phyloP scores from a whole-genome alignment of 139 green algal genomes.

The Picocystis salinarum region DNA sequence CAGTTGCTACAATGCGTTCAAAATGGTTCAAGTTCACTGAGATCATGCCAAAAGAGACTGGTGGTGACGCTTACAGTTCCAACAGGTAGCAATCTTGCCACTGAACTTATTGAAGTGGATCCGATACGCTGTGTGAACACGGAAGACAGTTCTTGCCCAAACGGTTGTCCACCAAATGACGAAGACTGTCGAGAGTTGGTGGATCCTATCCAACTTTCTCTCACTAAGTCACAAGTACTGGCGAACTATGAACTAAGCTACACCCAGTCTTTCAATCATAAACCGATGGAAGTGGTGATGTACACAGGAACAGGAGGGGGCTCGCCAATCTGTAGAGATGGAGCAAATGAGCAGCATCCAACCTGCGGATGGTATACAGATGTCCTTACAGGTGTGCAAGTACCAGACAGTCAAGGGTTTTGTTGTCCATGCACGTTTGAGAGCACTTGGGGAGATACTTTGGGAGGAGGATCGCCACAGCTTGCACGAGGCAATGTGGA shows the following conservation, averaged over 20 bases:
- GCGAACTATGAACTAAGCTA: slow-evolving; percentile 10
- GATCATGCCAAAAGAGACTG: slow-evolving; percentile 7
- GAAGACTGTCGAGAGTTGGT: slow-evolving; percentile 1
- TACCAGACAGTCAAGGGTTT: slow-evolving; percentile 10
- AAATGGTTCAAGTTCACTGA: too few species aligned
- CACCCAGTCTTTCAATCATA: slow-evolving; percentile 12
- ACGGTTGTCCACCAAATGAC: slow-evolving; percentile 3
- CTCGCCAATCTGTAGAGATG: background rate
- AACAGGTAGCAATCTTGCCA: slow-evolving; percentile 7
- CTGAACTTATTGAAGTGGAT: too few species aligned
- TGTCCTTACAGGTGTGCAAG: background rate
- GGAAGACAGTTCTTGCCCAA: background rate
- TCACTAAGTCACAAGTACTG: slow-evolving; percentile 9
- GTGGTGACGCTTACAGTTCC: slow-evolving; percentile 4
- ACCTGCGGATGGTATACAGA: slow-evolving; percentile 10
- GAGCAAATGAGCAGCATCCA: background rate
- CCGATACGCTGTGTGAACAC: too few species aligned
- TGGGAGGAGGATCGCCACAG: background rate
- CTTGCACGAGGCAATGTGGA: slow-evolving; percentile 3
- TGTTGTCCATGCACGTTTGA: slow-evolving; percentile 12
- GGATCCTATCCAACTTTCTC: slow-evolving; percentile 5
- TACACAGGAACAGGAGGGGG: too few species aligned
- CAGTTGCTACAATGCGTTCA: too few species aligned
- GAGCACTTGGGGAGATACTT: slow-evolving; percentile 8
- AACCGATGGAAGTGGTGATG: slow-evolving; percentile 7